Evolutionary conservation across 257 asterid species (phyloP).

Genomic region (Dorcoceras hygrometricum): DNA sequence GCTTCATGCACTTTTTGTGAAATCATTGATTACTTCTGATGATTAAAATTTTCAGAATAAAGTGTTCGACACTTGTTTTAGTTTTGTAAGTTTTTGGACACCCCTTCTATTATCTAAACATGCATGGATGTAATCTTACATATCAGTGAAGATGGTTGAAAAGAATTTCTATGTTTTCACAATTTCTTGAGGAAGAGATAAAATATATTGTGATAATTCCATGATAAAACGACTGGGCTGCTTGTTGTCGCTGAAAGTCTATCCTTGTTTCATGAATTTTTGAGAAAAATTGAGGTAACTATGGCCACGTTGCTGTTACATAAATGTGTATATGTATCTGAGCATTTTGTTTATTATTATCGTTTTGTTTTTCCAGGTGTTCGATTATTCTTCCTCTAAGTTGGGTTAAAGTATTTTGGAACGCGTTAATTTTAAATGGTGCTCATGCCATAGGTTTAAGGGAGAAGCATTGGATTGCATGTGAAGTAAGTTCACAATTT

Average conservation of each 20-base stretch:
- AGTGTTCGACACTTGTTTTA: background rate
- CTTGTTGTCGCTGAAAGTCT: constrained; percentile 3
- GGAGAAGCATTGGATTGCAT: background rate
- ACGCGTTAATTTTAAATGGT: constrained; percentile 52
- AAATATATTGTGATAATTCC: background rate
- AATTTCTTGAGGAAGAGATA: background rate
- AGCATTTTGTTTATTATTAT: constrained; percentile 22
- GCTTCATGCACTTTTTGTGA: background rate
- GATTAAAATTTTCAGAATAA: background rate
- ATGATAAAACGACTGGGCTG: background rate
- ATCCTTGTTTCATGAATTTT: background rate
- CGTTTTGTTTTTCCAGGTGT: constrained; percentile 56
- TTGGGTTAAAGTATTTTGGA: constrained; percentile 89
- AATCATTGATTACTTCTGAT: background rate
- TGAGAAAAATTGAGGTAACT: background rate
- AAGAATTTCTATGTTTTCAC: background rate
- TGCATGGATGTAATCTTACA: background rate
- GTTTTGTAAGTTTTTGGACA: background rate
- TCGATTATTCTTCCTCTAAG: constrained; percentile 74
- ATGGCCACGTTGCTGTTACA: background rate
- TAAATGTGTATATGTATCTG: constrained; percentile 9
- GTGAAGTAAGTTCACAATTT: background rate
- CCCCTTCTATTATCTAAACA: constrained; percentile 5
- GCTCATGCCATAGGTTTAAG: constrained; percentile 52
- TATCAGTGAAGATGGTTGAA: background rate